A percentile compares a stretch with the other conserved stretches of the same genome.
Evolutionary conservation across 352 stramenopile species (phyloP).

Genomic region (Globisporangium takayamanum): DNA sequence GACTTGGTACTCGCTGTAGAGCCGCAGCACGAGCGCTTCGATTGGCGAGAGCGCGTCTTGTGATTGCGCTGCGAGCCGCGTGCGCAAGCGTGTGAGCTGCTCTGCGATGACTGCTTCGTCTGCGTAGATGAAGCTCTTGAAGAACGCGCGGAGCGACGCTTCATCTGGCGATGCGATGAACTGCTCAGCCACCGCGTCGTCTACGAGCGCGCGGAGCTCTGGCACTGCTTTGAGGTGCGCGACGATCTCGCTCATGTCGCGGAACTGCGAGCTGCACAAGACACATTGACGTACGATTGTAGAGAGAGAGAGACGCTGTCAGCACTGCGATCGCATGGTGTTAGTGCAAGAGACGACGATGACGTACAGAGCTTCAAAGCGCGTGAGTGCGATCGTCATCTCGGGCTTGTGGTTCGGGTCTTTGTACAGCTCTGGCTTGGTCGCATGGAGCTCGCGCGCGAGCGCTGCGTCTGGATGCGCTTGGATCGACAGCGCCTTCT

Average conservation of each 20-base stretch:
- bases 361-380: conserved; percentile 91
- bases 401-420: conserved; percentile 99
- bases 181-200: conserved; percentile 19
- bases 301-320: too few relatives aligned
- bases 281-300: neutral
- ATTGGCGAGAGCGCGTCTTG: conserved; percentile 24
- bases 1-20: conserved; percentile 93
- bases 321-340: neutral
- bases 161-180: conserved; percentile 34
- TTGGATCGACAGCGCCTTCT: conserved; percentile 98
- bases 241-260: conserved; percentile 81
- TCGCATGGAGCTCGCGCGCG: conserved; percentile 72
- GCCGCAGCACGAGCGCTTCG: conserved; percentile 85
- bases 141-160: conserved; percentile 55
- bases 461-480: conserved; percentile 81
- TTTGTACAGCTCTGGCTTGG: conserved; percentile 93
- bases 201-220: conserved; percentile 66
- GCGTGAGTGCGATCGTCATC: conserved; percentile 97
- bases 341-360: neutral
- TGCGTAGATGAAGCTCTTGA: conserved; percentile 76
- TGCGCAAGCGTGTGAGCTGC: conserved; percentile 78
- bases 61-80: conserved; percentile 42
- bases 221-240: conserved; percentile 66
- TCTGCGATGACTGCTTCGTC: conserved; percentile 49
- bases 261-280: conserved; percentile 79